Evolutionary conservation across 2,329 filamentous ascomycete genomes (phyloP).

Genomic region (Cytospora piceae): DNA sequence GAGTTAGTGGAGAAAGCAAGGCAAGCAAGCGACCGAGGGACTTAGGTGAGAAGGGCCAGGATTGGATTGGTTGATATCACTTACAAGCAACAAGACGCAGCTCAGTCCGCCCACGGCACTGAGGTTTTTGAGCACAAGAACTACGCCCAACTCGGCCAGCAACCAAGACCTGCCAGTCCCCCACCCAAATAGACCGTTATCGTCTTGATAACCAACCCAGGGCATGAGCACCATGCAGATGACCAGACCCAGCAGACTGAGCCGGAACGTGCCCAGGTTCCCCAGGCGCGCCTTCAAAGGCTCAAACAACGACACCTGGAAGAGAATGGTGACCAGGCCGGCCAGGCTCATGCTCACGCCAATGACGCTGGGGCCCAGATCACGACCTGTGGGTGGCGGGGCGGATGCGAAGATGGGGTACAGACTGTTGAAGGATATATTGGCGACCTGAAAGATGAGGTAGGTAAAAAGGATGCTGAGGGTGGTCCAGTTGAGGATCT

Average conservation of each 20-base stretch:
- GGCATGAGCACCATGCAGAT: conserved; percentile 86
- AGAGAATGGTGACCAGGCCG: conserved; percentile 82
- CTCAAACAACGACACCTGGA: conserved; percentile 86
- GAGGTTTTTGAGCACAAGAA: conserved; percentile 87
- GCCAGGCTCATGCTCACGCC: conserved; percentile 85
- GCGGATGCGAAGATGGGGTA: conserved; percentile 92
- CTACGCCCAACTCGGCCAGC: conserved; percentile 77
- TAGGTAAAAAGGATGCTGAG: conserved; percentile 82
- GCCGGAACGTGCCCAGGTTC: conserved; percentile 82
- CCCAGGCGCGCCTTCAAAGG: conserved; percentile 77
- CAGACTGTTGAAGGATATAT: conserved; percentile 92
- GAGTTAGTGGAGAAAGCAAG: too few relatives aligned
- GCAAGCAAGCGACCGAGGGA: neutral
- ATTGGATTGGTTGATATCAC: conserved; percentile 40
- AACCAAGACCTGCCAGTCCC: conserved; percentile 70
- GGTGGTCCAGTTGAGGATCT: conserved; percentile 78
- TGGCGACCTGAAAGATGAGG: conserved; percentile 89
- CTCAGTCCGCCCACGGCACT: conserved; percentile 88
- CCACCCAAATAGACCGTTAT: conserved; percentile 57
- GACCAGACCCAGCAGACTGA: conserved; percentile 78
- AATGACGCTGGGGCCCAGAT: conserved; percentile 76
- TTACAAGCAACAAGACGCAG: conserved; percentile 82
- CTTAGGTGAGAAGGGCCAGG: neutral
- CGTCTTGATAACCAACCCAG: conserved; percentile 78
- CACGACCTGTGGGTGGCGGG: conserved; percentile 73